A percentile compares a stretch with the other conserved stretches of the same genome.
phyloP scores from a whole-genome alignment of 352 stramenopile genomes.

The Pythium aristosporum region DNA sequence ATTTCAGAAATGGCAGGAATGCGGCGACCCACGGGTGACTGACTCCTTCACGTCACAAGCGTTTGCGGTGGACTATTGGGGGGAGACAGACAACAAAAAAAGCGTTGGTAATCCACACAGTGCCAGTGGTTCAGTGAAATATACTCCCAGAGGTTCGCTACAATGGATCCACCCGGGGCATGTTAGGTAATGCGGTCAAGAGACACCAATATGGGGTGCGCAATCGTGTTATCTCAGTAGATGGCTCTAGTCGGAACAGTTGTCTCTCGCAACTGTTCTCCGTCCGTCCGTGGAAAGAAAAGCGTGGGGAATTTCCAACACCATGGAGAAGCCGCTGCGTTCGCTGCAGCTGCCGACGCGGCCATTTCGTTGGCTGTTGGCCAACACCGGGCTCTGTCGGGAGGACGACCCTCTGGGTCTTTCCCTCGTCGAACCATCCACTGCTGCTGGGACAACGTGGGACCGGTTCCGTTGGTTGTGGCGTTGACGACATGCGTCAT shows the following conservation, averaged over 20 bases:
- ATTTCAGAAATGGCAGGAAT: constrained; percentile 22
- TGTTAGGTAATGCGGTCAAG: constrained; percentile 23
- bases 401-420: no score
- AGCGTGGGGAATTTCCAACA: no score
- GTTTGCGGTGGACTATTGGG: background rate
- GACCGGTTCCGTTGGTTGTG: background rate
- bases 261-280: background rate
- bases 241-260: background rate
- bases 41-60: constrained; percentile 16
- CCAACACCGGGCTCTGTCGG: no score
- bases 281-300: constrained; percentile 9
- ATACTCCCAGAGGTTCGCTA: constrained; percentile 6
- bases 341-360: background rate
- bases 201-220: constrained; percentile 15
- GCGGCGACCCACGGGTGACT: constrained; percentile 1
- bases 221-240: constrained; percentile 6
- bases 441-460: no score
- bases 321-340: no score
- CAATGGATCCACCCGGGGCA: background rate
- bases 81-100: background rate
- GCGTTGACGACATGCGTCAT: background rate
- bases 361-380: no score
- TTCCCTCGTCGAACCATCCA: no score
- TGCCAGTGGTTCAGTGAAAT: background rate
- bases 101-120: background rate